These are phyloP conservation scores for Zopfia rhizophila DNA, from an alignment of 2,329 filamentous ascomycete species.

Conservation along the genomic window DNA sequence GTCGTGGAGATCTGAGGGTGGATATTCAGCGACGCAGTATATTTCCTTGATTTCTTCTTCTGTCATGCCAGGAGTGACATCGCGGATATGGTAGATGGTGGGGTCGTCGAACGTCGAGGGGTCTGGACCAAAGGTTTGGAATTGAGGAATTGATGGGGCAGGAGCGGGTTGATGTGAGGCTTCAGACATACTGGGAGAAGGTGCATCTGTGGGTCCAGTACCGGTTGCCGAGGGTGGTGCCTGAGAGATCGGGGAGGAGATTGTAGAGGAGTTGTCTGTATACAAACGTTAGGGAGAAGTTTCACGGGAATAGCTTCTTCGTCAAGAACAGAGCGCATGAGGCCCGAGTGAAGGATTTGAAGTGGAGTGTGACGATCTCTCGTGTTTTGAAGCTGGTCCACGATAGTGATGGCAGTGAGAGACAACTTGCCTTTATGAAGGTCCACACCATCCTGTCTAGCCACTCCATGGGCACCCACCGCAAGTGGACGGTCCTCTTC, in stretches of 20 bases:
- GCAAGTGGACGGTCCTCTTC: conserved; percentile 70
- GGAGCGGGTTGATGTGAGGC: conserved; percentile 69
- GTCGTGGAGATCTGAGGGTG: conserved; percentile 80
- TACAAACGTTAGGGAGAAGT: too few species aligned
- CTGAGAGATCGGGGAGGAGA: conserved; percentile 54
- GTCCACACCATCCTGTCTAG: conserved; percentile 72
- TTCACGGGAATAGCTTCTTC: too few species aligned
- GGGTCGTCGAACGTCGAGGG: conserved; percentile 91
- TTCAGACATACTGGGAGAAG: conserved; percentile 67
- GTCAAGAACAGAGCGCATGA: too few species aligned
- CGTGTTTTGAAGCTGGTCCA: too few species aligned
- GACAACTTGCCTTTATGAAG: conserved; percentile 63
- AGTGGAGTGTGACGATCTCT: too few species aligned
- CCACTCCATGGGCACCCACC: conserved; percentile 71
- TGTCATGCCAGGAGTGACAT: conserved; percentile 77
- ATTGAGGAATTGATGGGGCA: conserved; percentile 72
- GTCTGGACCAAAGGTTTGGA: conserved; percentile 91
- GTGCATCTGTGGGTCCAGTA: conserved; percentile 71
- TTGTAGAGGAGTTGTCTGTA: conserved; percentile 50
- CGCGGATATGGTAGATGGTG: conserved; percentile 91
- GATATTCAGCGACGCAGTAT: conserved; percentile 87
- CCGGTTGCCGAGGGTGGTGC: conserved; percentile 57
- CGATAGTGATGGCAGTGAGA: too few species aligned
- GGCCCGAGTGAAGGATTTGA: too few species aligned
- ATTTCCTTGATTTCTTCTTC: conserved; percentile 89